Conservation (phyloP, 2,329 filamentous ascomycete genomes). For the Stachybotrys echinatus region DNA sequence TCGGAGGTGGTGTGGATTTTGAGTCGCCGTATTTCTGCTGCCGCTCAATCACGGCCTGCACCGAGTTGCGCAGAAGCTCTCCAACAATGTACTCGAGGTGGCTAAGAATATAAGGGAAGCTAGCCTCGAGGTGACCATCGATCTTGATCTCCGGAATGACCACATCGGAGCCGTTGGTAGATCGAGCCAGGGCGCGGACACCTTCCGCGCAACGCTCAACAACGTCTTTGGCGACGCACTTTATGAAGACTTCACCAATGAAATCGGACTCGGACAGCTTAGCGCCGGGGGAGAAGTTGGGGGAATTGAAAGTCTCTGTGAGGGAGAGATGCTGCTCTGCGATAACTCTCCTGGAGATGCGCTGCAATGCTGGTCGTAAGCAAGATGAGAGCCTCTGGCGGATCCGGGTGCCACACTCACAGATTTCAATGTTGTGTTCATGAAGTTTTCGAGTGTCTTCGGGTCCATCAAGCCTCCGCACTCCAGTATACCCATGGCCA, state of each 20-base stretch:
- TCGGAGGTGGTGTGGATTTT: conserved; percentile 59
- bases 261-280: conserved; percentile 73
- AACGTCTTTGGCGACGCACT: conserved; percentile 85
- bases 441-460: conserved; percentile 83
- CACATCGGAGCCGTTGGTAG: conserved; percentile 67
- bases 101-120: conserved; percentile 92
- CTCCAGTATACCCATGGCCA: conserved; percentile 92
- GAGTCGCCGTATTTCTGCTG: conserved; percentile 38
- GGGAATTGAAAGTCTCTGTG: conserved; percentile 87
- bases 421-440: conserved; percentile 88
- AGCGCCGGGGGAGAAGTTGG: conserved; percentile 81
- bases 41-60: conserved; percentile 84
- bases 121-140: conserved; percentile 80
- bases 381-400: conserved; percentile 6
- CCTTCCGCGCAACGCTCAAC: conserved; percentile 76
- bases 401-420: conserved; percentile 43
- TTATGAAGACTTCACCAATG: conserved; percentile 91
- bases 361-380: conserved; percentile 37
- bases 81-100: conserved; percentile 97
- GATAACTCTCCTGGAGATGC: conserved; percentile 93
- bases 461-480: conserved; percentile 77
- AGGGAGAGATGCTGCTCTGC: conserved; percentile 95
- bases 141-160: conserved; percentile 76
- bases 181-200: conserved; percentile 66
- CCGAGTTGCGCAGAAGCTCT: conserved; percentile 89